Base-by-base conservation (phyloP, 805 yeast genomes). In the Lachancea fermentati region DNA sequence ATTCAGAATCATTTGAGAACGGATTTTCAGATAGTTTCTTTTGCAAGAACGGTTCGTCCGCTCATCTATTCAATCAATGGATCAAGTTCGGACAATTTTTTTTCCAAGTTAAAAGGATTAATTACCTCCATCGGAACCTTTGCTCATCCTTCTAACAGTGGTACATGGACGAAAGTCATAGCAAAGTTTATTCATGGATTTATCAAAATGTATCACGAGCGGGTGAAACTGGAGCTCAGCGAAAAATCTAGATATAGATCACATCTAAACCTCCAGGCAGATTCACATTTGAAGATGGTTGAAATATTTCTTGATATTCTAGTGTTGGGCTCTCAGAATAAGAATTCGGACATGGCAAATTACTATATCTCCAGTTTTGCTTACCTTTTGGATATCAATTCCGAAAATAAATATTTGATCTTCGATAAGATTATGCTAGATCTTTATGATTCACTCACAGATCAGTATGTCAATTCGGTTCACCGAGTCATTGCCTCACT, bases 71-170 rank as follows among this genome's bases (percentile, higher is more conserved):
- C 91, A 0, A 60, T 89, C 3, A 71, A 72, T 14, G 81, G 85
- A 0, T 61, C 70, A 3, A 50, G 57, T 28, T 66, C 70, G 9
- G 71, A 60, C 2, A 67, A 57, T 14, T 68, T 79, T 16, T 57
- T 81, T 49, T 75, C 69, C 13, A 66, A 72, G 36, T 52, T 89
- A 4, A 66, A 67, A 16, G 70, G 77, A 0, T 65, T 85, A 19
- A 50, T 83, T n/a, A 78, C 78, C 39, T 78, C 95, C 0, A 67
- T 88, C 4, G 81, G 76, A 46, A 85, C 96, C 14, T 85, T 81
- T 61, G 80, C 79, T 3, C 97, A 93, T 59, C 98, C 98, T 5
- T 88, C 97, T 0, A 89, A 89, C 58, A 61, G 71, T n/a, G 97
- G 96, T 0, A 72, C 73, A n/a, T 89, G 97, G 97, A 75, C 95